Conservation (phyloP, 352 stramenopile genomes). For the Pythium coloratum region DNA sequence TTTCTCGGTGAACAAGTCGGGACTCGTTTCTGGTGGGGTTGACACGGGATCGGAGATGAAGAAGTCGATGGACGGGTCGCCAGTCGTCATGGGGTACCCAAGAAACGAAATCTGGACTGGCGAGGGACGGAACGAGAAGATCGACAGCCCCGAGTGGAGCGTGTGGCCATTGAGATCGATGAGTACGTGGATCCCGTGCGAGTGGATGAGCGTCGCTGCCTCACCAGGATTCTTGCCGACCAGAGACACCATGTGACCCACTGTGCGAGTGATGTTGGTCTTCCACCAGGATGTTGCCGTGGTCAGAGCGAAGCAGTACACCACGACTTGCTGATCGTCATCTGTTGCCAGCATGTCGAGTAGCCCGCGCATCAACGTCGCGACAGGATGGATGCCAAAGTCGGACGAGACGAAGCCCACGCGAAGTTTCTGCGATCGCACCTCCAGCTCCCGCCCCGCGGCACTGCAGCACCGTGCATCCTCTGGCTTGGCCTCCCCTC, state of each 20-base stretch:
- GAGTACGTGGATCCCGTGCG: slow-evolving; percentile 66
- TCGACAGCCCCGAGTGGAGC: slow-evolving; percentile 63
- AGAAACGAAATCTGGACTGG: slow-evolving; percentile 75
- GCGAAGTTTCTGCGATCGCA: slow-evolving; percentile 39
- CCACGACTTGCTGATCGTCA: slow-evolving; percentile 32
- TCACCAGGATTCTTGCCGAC: slow-evolving; percentile 49
- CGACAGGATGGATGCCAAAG: slow-evolving; percentile 81
- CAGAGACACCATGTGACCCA: slow-evolving; percentile 72
- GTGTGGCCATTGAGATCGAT: slow-evolving; percentile 87
- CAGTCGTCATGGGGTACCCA: slow-evolving; percentile 78
- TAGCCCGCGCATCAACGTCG: slow-evolving; percentile 64
- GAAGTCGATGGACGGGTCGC: slow-evolving; percentile 58
- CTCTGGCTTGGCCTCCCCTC: not conserved
- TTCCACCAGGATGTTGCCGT: slow-evolving; percentile 73
- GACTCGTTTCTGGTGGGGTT: slow-evolving; percentile 41
- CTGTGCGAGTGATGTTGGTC: slow-evolving; percentile 67
- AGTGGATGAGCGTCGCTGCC: slow-evolving; percentile 52
- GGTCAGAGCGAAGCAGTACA: slow-evolving; percentile 77
- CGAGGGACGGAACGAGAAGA: slow-evolving; percentile 62
- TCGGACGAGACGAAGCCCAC: slow-evolving; percentile 82
- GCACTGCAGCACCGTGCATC: slow-evolving; percentile 11
- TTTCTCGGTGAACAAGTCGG: slow-evolving; percentile 64
- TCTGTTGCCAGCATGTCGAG: slow-evolving; percentile 43
- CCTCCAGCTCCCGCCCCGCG: slow-evolving; percentile 2
- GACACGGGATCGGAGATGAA: slow-evolving; percentile 64